Base-by-base conservation (phyloP, 2,329 filamentous ascomycete genomes). In the Cladorrhinum sp. region DNA sequence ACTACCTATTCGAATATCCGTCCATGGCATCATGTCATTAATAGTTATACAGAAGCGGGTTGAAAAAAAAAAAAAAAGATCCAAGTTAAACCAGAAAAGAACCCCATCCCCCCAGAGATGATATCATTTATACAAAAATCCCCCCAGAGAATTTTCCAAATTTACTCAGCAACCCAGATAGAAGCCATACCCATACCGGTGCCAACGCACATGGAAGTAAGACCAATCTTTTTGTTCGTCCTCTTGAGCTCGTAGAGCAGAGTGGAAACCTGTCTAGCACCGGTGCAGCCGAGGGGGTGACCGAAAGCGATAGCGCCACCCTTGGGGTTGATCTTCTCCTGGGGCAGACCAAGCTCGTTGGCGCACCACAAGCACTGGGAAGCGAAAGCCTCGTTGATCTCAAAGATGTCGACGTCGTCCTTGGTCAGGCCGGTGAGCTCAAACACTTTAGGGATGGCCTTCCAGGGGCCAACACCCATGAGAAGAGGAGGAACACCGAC, bases 301-400 rank as follows among this genome's bases (percentile, higher is more conserved):
- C 95, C 92, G 73, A 97, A 96, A 10, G 93, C 93, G 75, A 97
- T 97, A 32, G 93, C 93, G 65, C 93, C 93, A 66, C 93, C 95
- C 84, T 97, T 96, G 70, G 93, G 93, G 80, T 98, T 98, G 73
- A 99, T 87, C 85, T 97, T 98, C 66, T 91, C 88, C 63, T 82
- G 73, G 57, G 92, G 90, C 25, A 99, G 78, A 50, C 88, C 89
- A 22, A 99, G 85, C 81, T 97, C 88, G 71, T 95, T 91, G 65
- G 91, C 86, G 76, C 92, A 97, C 90, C 90, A 98, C 67, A 98
- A 77, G 76, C 92, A 96, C 83, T 98, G 93, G 65, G 86, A 91
- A 29, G 95, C 95, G 75, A 99, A 99, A 1, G 95, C 95, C 84
- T 99, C 95, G 81, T 99, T 99, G 83, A 99, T 97, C 85, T 99